Base-by-base conservation (phyloP, 768 basidiomycete genomes). In the Hericium coralloides region DNA sequence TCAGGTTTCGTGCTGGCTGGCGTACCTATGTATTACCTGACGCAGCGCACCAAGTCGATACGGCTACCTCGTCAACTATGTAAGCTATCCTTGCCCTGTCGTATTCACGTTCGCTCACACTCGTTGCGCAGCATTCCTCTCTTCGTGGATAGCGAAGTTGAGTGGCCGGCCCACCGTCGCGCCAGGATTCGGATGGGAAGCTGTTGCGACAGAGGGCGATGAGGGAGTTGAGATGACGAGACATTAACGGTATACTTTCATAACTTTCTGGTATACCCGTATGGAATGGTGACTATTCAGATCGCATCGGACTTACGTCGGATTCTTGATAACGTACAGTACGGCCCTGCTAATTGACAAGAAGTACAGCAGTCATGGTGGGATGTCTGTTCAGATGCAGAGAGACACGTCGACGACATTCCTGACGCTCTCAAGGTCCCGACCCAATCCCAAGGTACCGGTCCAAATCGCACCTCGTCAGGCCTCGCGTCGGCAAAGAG, bases 11-110 rank as follows among this genome's bases (percentile, higher is more conserved):
- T 94, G 14, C 73, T 84, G 38, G 80, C 80, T 56, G 92, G 92
- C 7, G 73, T 94, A 52, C 92, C 92, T 1, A 78, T 93, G 49
- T 94, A 92, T 64, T 92, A 89, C 65, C 66, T 92, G 43, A 91
- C 92, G 17, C 84, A 81, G 62, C 73, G 74, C 49, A 72, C 73
- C 58, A 76, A 37, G 65, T 70, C 55, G 71, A 43, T 55, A 4
- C 55, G 75, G 53, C 66, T 68, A 23, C 69, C 74, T 55, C 64
- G 75, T 51, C 70, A 67, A 55, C 59, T 65, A 52, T 55, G 64
- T 67, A 47, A 55, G 57, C 39, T 38, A 4, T 61, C 45, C 31
- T 31, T 31, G 31, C 31, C 31, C 31, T 31, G 31, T 1, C 47
- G 58, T 50, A 26, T n/a, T 54, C 53, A 12, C 25, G 56, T 53